phyloP scores from a whole-genome alignment of 176 grass and related monocot genomes.

The Ampelocalamus luodianensis region DNA sequence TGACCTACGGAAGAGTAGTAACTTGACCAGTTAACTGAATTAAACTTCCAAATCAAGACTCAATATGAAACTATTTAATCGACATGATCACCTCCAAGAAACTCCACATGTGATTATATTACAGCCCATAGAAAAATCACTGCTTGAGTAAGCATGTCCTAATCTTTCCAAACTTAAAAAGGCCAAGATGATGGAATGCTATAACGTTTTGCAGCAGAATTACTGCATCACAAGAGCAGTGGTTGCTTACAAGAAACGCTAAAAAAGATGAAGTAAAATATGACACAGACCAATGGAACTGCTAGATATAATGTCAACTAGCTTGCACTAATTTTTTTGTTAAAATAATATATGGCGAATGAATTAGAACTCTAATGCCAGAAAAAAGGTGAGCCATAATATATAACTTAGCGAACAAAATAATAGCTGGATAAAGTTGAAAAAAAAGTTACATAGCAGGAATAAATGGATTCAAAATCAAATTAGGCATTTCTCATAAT shows the following conservation, averaged over 20 bases:
- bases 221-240: slow-evolving; percentile 16
- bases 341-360: not conserved
- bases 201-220: slow-evolving; percentile 16
- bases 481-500: not conserved
- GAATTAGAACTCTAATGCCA: not conserved
- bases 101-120: not conserved
- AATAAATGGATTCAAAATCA: not conserved
- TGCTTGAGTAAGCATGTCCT: not conserved
- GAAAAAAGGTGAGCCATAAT: not conserved
- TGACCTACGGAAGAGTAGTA: not conserved
- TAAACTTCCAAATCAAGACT: not conserved
- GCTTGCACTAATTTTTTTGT: not conserved
- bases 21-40: not conserved
- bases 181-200: not conserved
- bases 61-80: slow-evolving; percentile 1
- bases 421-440: not conserved
- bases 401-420: not conserved
- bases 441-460: not conserved
- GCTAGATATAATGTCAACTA: not conserved
- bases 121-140: not conserved
- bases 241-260: no score
- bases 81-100: not conserved
- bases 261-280: no score
- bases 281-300: slow-evolving; percentile 1
- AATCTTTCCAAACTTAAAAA: not conserved